Evolutionary conservation across 345 rosid species (phyloP), one percentile per base, ranked within the genome.

Genomic region (Erysimum cheiranthoides): DNA sequence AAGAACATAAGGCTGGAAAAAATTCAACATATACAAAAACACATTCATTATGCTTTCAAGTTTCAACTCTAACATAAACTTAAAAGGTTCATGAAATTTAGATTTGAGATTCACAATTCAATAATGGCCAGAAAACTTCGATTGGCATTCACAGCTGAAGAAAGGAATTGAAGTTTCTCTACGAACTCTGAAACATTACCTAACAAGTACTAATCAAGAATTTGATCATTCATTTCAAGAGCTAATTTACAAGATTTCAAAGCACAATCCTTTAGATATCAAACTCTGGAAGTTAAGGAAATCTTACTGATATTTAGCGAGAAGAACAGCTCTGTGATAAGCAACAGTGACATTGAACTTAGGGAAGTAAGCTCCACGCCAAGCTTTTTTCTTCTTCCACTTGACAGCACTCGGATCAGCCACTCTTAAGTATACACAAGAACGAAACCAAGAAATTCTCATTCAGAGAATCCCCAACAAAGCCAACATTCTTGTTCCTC

Each of bases 301-400:
- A 68, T 11, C 85, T 79, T 77, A 92, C 97, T 88, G 76, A 56
- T 92, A 92, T 64, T 81, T 87, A 9, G 98, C 89, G 51, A 92
- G 85, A 86, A 95, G 84, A 68, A 92, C 99, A 7, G 98, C 91
- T 8, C 98, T 80, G 73, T 95, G 99, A 87, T 95, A 95, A 4
- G 89, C 96, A 30, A 93, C 96, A 1, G 94, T 91, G 73, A 90
- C 96, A 73, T 89, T 95, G 31, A 76, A 95, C 42, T 79, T 83
- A 5, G 99, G 99, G 63, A 92, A 95, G 63, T 83, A 88, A 81
- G 85, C 96, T 18, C 99, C 99, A 68, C 97, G 86, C 99, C 98
- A 95, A 75, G 99, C 98, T 16, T 93, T 89, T 45, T 84, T 95
- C 85, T 76, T 92, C 80, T 93, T 95, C 96, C 99, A 93, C 76